Conservation (phyloP, 352 stramenopile genomes). For the Phytopythium boreale region DNA sequence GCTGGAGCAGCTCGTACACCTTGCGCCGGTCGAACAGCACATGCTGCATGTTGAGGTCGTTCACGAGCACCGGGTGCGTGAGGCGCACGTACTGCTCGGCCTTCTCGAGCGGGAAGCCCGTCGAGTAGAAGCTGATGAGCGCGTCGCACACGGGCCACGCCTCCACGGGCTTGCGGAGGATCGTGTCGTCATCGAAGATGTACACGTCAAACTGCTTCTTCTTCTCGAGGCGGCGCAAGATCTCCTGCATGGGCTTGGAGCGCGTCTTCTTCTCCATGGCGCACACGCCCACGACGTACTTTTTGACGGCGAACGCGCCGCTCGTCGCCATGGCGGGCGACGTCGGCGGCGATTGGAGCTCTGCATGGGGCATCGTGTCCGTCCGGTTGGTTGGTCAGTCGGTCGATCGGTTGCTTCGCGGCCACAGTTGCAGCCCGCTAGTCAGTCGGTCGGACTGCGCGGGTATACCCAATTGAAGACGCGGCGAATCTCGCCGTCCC, state of each 20-base stretch:
- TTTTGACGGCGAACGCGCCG: slow-evolving; percentile 23
- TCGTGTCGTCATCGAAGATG: slow-evolving; percentile 97
- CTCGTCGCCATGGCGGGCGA: slow-evolving; percentile 3
- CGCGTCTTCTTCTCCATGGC: slow-evolving; percentile 99
- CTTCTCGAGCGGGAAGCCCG: slow-evolving; percentile 97
- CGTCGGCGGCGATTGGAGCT: slow-evolving; percentile 3
- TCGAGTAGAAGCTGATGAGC: slow-evolving; percentile 99
- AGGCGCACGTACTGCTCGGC: slow-evolving; percentile 96
- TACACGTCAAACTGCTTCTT: slow-evolving; percentile 95
- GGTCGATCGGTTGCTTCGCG: neutral
- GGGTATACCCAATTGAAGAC: neutral
- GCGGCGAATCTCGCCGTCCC: slow-evolving; percentile 4
- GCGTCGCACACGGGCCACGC: slow-evolving; percentile 95
- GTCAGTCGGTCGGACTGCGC: neutral
- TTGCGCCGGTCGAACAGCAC: slow-evolving; percentile 94
- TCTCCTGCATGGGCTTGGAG: slow-evolving; percentile 97
- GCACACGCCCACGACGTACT: slow-evolving; percentile 94
- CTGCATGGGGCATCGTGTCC: neutral
- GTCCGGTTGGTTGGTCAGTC: neutral
- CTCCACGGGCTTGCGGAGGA: slow-evolving; percentile 94
- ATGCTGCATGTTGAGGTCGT: slow-evolving; percentile 97
- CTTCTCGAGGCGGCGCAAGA: slow-evolving; percentile 90
- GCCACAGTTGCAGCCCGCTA: neutral
- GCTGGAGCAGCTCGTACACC: slow-evolving; percentile 96
- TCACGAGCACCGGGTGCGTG: slow-evolving; percentile 95